These are phyloP conservation scores for Porcisia hertigi DNA, from an alignment of 208 protist genomes.

Conservation along the genomic window DNA sequence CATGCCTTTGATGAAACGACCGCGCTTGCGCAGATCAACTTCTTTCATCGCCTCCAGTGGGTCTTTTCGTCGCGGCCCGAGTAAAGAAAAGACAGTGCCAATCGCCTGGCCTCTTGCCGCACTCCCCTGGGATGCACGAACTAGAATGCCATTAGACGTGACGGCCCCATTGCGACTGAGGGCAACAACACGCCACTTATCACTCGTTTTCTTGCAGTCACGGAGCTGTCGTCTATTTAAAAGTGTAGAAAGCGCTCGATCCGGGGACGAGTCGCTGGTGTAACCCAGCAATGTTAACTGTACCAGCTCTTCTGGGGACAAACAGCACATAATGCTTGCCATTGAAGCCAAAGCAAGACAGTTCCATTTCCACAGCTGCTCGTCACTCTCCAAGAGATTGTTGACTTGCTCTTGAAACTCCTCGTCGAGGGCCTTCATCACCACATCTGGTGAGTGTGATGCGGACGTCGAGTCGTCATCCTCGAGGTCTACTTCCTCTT, in stretches of 20 bases:
- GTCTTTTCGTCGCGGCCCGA: conserved; percentile 67
- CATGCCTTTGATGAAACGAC: conserved; percentile 81
- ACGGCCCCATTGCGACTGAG: conserved; percentile 73
- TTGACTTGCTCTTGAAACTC: conserved; percentile 59
- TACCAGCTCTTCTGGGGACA: conserved; percentile 55
- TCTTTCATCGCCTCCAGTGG: conserved; percentile 74
- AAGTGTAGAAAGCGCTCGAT: conserved; percentile 38
- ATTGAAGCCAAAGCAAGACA: conserved; percentile 59
- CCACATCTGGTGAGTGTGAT: conserved; percentile 2
- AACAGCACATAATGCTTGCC: conserved; percentile 57
- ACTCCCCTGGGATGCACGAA: conserved; percentile 35
- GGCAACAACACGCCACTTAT: conserved; percentile 76
- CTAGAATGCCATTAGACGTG: conserved; percentile 81
- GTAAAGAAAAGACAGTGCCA: conserved; percentile 69
- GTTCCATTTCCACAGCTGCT: conserved; percentile 88
- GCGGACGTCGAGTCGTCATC: conserved; percentile 5
- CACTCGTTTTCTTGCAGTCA: conserved; percentile 70
- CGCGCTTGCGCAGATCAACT: conserved; percentile 78
- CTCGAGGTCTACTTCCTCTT: conserved; percentile 25
- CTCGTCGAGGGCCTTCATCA: conserved; percentile 14
- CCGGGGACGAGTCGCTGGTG: conserved; percentile 29
- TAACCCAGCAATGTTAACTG: conserved; percentile 51
- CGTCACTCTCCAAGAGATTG: conserved; percentile 74
- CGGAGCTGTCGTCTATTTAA: conserved; percentile 48
- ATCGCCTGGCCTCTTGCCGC: conserved; percentile 44